These are phyloP conservation scores for Prunella vulgaris DNA, from an alignment of 257 asterid genomes.

Conservation along the genomic window DNA sequence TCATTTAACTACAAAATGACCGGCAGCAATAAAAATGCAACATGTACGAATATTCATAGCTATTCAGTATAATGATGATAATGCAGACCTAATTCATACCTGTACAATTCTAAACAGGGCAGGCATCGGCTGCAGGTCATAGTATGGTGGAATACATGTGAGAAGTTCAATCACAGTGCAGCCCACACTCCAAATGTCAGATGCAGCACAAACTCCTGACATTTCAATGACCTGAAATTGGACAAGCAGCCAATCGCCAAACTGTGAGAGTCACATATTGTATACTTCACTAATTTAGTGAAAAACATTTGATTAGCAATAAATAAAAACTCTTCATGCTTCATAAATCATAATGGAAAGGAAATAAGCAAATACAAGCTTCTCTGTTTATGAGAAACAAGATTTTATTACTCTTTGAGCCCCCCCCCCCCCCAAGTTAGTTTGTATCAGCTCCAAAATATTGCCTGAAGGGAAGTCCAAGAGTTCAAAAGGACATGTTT, in stretches of 20 bases:
- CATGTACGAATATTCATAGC: conserved; percentile 2
- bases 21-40: conserved; percentile 10
- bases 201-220: conserved; percentile 99
- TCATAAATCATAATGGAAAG: conserved; percentile 2
- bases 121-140: conserved; percentile 98
- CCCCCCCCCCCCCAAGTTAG: no score
- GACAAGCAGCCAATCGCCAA: conserved; percentile 12
- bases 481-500: no score
- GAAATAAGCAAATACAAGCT: background rate
- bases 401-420: no score
- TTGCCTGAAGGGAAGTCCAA: no score
- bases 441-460: no score
- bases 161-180: conserved; percentile 98
- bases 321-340: background rate
- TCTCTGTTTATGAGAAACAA: no score
- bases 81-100: conserved; percentile 42
- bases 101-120: conserved; percentile 97
- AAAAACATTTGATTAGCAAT: background rate
- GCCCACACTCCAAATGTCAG: conserved; percentile 99
- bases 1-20: background rate
- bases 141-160: conserved; percentile 94
- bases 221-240: conserved; percentile 83
- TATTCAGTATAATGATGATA: conserved; percentile 9
- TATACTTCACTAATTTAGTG: conserved; percentile 10
- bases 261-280: background rate